Evolutionary conservation across 345 rosid genomes (phyloP), one percentile per base, ranked within the genome.

Genomic region (Crucihimalaya himalaica): DNA sequence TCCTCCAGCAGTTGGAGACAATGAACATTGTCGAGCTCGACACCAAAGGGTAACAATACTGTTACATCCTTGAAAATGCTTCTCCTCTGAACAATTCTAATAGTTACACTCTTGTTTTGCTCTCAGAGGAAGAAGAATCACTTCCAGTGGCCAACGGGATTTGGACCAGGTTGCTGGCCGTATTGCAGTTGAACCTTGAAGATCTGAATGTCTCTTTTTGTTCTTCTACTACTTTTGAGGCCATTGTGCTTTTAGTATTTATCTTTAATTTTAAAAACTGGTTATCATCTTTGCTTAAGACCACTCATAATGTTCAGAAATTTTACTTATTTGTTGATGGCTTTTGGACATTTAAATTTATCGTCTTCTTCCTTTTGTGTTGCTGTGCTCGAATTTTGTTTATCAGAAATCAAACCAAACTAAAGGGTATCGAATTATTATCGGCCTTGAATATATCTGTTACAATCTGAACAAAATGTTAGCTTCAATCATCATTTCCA

Each of bases 141-240:
- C 97, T 8, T 93, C 98, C 19, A 90, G 78, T 12, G 97, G 98
- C 18, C 93, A 82, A 57, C 70, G 98, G 45, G 98, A 93, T 82
- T 91, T 93, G 40, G 98, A 93, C 78, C 95, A 93, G 77, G 98
- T 93, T 57, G 93, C 98, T 6, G 95, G 98, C 11, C 85, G 89
- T 52, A 84, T 86, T 39, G 86, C 82, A 20, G 82, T 82, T 70
- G 81, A 86, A 29, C 78, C 83, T 57, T 84, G 75, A 80, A 58
- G 62, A 52, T n/a, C 68, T 23, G 15, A 62, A 56, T 63, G 43
- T 65, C 57, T 4, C 10, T 68, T 53, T 69, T 45, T 8, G 25
- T 69, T 63, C n/a, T 56, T 71, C 60, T 23, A 56, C 76, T 63
- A 37, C 76, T 69, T 76, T 62, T 68, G 59, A 23, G 8, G 8